Evolutionary conservation across 176 grass and related monocot genomes (phyloP), one percentile per base, ranked within the genome.

Genomic region (Typha latifolia): DNA sequence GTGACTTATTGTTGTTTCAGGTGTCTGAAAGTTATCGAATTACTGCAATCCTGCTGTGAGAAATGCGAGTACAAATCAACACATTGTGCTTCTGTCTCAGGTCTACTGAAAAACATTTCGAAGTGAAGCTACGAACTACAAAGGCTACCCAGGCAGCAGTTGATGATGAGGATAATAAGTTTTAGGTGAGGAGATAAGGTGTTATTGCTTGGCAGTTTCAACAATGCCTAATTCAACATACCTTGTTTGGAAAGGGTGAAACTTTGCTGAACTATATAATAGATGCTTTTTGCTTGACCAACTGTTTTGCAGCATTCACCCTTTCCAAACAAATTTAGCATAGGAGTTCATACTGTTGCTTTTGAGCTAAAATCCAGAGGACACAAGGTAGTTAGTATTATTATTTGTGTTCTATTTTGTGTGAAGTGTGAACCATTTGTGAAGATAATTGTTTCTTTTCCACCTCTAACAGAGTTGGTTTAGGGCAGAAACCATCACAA

Each of bases 31-130:
- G 75, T 79, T 31, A 78, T 79, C 22, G 65, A 73, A 62, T 61
- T 84, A 20, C 66, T 84, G 75, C 75, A 79, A 68, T 59, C 71
- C 4, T 84, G 75, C 23, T 84, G 81, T 16, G 69, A 84, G 57
- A 73, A 79, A 74, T 84, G 69, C 53, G 71, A 68, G 59, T 74
- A 84, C 49, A 51, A 83, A 16, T 83, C 81, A 4, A 83, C 81
- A 51, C 81, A 83, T 62, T 83, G 81, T 69, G 81, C 62, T 19
- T 77, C 81, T 12, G 26, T 79, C 1, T 66, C 77, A 53, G 77
- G 24, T 29, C 62, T 80, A 56, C 49, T 80, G 31, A 80, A 80
- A 49, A 62, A n/a, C 16, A 57, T 47, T 79, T 53, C 68, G 1
- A 79, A 79, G 52, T 71, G 37, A 78, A 27, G 52, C 10, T 31